Base-by-base conservation (phyloP, 1,139 yeast genomes). In the Geotrichum carabidarum region DNA sequence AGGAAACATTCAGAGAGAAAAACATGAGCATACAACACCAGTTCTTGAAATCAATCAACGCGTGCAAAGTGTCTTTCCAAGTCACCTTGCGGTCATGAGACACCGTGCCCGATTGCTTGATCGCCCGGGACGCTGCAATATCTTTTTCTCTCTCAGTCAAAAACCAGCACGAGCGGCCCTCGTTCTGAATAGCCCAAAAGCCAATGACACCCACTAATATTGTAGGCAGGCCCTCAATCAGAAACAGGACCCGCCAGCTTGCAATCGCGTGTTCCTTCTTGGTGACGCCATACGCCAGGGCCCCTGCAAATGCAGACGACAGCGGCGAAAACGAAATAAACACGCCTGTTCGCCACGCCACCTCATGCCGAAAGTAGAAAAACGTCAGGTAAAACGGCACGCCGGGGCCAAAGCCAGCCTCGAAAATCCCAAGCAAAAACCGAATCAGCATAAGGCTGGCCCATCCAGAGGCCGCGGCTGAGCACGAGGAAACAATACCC, bases 361-460 rank as follows among this genome's bases (percentile, higher is more conserved):
- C 45, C 46, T 68, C 71, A 9, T 57, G 59, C 12, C 65, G 59
- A 48, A 60, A 60, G 58, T 67, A 67, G 64, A 68, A 67, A 27
- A 50, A 49, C 8, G 62, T 50, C 40, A 63, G 53, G 50, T 60
- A 57, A 52, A 57, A 63, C 15, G 62, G 59, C 37, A 62, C 63
- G 5, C 64, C 66, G 2, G 86, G 85, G 70, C 81, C 81, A 48
- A 82, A 76, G 45, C 84, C 81, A 51, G 82, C 76, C 68, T 82
- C 86, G 54, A 79, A 75, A 43, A 81, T 63, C 58, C 86, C 86
- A 37, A 82, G 73, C 48, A 82, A 69, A 54, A 81, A 74, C 60
- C 86, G 74, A 57, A 82, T 75, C 7, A 77, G 80, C 41, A 78
- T 75, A 51, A 82, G 71, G 9, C 76, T 79, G 30, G 79, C 79